These are phyloP conservation scores for Prinsepia uniflora DNA, from an alignment of 306 rosid genomes.

Conservation along the genomic window DNA sequence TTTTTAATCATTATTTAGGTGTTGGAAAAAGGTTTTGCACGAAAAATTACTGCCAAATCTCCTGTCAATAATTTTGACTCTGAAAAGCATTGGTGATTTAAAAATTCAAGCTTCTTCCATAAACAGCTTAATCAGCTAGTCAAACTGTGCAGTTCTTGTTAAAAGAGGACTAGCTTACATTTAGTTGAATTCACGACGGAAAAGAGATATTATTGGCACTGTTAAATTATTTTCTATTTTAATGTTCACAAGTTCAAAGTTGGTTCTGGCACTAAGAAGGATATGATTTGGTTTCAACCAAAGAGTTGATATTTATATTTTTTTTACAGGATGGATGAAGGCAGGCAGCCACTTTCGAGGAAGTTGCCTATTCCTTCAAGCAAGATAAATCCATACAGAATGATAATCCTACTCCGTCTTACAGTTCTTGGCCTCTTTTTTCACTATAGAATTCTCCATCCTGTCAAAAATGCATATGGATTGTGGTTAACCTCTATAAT, in stretches of 20 bases:
- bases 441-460: conserved; percentile 86
- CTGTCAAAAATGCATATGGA: conserved; percentile 69
- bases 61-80: too few species aligned
- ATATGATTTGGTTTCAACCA: neutral
- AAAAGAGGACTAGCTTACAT: neutral
- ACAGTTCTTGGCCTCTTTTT: conserved; percentile 73
- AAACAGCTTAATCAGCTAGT: neutral
- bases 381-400: conserved; percentile 84
- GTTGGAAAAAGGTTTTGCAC: neutral
- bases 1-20: neutral
- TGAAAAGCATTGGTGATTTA: too few species aligned
- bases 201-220: neutral
- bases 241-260: neutral
- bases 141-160: neutral
- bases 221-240: neutral
- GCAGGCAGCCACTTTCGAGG: conserved; percentile 84
- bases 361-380: conserved; percentile 81
- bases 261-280: neutral
- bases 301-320: neutral
- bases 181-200: neutral
- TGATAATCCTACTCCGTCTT: conserved; percentile 66
- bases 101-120: too few species aligned
- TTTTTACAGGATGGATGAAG: conserved; percentile 85
- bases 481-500: conserved; percentile 87
- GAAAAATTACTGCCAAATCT: neutral